Base-by-base conservation (phyloP, 2,329 filamentous ascomycete species). In the Metarhizium sp. region DNA sequence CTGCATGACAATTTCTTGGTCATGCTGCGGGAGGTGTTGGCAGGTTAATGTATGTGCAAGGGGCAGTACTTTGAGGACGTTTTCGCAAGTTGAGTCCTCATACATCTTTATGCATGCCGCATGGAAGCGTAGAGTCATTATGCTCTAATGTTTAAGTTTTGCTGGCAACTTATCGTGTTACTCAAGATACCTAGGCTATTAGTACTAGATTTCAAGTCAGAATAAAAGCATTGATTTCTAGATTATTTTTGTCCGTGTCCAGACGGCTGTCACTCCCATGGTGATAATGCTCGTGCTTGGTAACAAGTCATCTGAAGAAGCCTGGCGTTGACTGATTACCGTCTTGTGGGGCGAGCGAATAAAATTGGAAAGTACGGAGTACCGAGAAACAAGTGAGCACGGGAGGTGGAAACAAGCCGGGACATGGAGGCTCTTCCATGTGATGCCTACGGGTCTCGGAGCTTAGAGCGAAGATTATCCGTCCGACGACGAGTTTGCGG, bases 11-110 rank as follows among this genome's bases (percentile, higher is more conserved):
- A 86, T 59, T 96, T 96, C 69, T 71, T 92, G 67, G 75, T 80
- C 52, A 94, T 95, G 88, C 72, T 96, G 66, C 82, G 91, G 62
- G 80, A 84, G 64, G 90, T 95, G 45, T 75, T 96, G 65, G 89
- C 90, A 30, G 81, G 88, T 64, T 92, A 80, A 52, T 10, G 10
- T 14, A 14, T 32, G 8, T 11, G 45, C n/a, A 18, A 29, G 18
- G 43, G 25, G 25, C 7, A n/a, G 18, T 20, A 25, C 25, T 25
- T 25, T 25, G n/a, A 25, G 7, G 20, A 8, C 4, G 18, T 46
- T 20, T 48, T 30, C 2, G 20, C 32, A 11, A 34, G 32, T 2
- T 34, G 6, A 34, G 6, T 34, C 2, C 10, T 7, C 32, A 34
- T 11, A 11, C 32, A 34, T 34, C 32, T 34, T 34, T 42, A 42